Conservation (phyloP, 768 basidiomycete species). For the Tephrocybe rancida region DNA sequence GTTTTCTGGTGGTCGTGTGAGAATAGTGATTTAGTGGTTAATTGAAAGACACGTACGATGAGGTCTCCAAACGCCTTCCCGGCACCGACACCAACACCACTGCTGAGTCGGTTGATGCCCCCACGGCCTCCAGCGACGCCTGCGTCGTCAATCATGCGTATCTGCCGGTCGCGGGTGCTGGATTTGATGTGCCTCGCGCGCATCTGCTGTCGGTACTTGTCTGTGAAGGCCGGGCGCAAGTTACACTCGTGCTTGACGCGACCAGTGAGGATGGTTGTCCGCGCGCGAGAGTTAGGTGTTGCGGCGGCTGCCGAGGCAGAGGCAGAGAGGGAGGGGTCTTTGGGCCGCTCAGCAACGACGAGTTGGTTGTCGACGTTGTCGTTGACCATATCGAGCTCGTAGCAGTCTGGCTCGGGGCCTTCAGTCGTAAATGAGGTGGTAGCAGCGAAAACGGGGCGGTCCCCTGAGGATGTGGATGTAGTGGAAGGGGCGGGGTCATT, state of each 20-base stretch:
- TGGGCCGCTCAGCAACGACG: conserved; percentile 82
- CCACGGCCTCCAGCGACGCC: conserved; percentile 70
- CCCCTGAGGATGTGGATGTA: conserved; percentile 21
- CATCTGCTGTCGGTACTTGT: conserved; percentile 73
- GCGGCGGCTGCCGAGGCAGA: conserved; percentile 38
- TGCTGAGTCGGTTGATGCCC: conserved; percentile 76
- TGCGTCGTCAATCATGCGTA: conserved; percentile 75
- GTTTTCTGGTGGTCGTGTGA: conserved; percentile 50
- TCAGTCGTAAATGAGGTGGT: conserved; percentile 32
- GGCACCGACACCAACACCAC: conserved; percentile 65
- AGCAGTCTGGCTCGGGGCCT: conserved; percentile 62
- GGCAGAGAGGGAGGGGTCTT: conserved; percentile 48
- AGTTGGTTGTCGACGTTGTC: conserved; percentile 84
- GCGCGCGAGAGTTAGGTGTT: conserved; percentile 58
- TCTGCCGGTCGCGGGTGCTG: conserved; percentile 67
- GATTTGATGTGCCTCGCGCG: conserved; percentile 64
- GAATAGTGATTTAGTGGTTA: background rate
- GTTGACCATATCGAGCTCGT: conserved; percentile 88
- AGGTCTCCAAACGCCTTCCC: conserved; percentile 63
- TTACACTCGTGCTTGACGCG: conserved; percentile 83
- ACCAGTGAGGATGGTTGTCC: conserved; percentile 79
- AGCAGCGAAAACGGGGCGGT: conserved; percentile 40
- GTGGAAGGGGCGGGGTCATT: conserved; percentile 14
- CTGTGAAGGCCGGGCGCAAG: conserved; percentile 67
- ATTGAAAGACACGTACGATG: conserved; percentile 49